phyloP scores from a whole-genome alignment of 2,329 filamentous ascomycete species.

The Didymella exigua region DNA sequence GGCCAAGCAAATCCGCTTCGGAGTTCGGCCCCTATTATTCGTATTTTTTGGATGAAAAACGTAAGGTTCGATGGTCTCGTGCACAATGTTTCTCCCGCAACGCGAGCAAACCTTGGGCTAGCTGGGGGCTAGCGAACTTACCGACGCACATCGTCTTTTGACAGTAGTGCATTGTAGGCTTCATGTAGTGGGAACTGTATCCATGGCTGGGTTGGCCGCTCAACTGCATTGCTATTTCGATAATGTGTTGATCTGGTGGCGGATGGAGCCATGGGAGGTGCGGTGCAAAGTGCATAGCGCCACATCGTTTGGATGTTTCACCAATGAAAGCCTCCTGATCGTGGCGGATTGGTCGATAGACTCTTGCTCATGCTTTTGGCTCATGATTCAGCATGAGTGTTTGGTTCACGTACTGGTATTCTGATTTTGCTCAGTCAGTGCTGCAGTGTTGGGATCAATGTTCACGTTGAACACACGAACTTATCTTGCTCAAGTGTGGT shows the following conservation, averaged over 20 bases:
- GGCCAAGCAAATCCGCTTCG: constrained; percentile 3
- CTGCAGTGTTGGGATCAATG: background rate
- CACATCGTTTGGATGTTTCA: constrained; percentile 10
- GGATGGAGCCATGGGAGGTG: too few relatives aligned
- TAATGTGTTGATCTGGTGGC: constrained; percentile 1
- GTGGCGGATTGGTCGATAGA: constrained; percentile 8
- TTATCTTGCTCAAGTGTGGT: background rate
- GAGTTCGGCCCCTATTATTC: background rate
- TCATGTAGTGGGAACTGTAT: constrained; percentile 9
- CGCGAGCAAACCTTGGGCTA: background rate
- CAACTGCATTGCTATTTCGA: background rate
- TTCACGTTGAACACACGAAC: background rate
- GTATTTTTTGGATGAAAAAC: background rate
- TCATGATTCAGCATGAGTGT: constrained; percentile 4
- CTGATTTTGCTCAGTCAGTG: background rate
- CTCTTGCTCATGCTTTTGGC: background rate
- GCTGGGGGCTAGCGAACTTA: background rate
- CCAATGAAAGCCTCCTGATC: constrained; percentile 5
- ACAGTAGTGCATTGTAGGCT: constrained; percentile 6
- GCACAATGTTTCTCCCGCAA: constrained; percentile 5
- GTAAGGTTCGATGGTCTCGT: constrained; percentile 5
- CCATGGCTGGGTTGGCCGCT: background rate
- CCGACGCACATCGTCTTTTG: constrained; percentile 9
- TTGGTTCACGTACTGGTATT: too few relatives aligned
- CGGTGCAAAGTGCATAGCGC: too few relatives aligned